phyloP scores from a whole-genome alignment of 148 eudicot species.

The Simmondsia chinensis region DNA sequence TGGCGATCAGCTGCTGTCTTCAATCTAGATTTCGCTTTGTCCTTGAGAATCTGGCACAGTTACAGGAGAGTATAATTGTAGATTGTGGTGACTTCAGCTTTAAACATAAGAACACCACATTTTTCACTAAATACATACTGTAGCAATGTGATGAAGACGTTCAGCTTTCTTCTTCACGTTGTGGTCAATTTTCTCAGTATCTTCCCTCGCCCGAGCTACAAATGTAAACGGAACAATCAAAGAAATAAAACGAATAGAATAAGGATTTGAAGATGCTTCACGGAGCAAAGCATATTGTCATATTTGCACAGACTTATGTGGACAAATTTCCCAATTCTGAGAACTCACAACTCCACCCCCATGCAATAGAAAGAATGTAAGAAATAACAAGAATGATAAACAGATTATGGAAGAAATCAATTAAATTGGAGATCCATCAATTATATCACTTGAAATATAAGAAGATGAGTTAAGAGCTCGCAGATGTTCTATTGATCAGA shows the following conservation, averaged over 20 bases:
- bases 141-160: slow-evolving; percentile 72
- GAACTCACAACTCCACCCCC: too few relatives aligned
- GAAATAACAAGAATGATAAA: too few relatives aligned
- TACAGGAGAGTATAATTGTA: slow-evolving; percentile 7
- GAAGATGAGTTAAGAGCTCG: too few relatives aligned
- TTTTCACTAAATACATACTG: slow-evolving; percentile 31
- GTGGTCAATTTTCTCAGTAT: slow-evolving; percentile 77
- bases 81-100: too few relatives aligned
- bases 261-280: neutral
- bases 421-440: too few relatives aligned
- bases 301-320: too few relatives aligned
- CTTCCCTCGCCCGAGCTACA: slow-evolving; percentile 95
- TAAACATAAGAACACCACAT: neutral
- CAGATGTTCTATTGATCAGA: too few relatives aligned
- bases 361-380: too few relatives aligned
- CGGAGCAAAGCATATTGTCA: neutral
- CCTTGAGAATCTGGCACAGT: slow-evolving; percentile 53
- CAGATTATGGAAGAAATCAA: too few relatives aligned
- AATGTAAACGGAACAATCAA: slow-evolving; percentile 14
- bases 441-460: too few relatives aligned
- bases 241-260: neutral
- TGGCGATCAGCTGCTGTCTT: slow-evolving; percentile 87
- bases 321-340: too few relatives aligned
- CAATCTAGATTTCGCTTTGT: slow-evolving; percentile 75
- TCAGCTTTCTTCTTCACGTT: slow-evolving; percentile 81